Conservation (phyloP, 2,329 filamentous ascomycete genomes). For the Epichloe baconii region DNA sequence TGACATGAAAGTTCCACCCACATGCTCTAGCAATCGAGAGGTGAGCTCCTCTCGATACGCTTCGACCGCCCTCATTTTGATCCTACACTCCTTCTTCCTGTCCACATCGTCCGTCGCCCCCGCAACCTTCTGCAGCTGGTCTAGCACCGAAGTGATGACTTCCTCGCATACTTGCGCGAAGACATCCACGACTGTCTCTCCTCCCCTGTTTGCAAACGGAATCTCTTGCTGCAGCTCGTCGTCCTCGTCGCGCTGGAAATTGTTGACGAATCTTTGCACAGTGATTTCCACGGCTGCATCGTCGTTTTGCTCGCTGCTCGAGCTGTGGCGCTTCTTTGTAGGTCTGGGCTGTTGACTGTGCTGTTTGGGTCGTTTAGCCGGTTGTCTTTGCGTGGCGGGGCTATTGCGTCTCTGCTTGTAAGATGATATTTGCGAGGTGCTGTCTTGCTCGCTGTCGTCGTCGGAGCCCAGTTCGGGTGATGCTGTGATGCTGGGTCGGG, state of each 20-base stretch:
- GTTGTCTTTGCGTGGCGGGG: conserved; percentile 30
- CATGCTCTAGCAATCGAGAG: conserved; percentile 43
- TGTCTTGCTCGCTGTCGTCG: conserved; percentile 14
- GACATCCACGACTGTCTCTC: conserved; percentile 51
- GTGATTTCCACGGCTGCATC: conserved; percentile 35
- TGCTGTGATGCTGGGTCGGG: conserved; percentile 21
- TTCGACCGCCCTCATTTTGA: conserved; percentile 43
- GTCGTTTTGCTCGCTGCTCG: conserved; percentile 12
- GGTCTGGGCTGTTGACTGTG: conserved; percentile 8
- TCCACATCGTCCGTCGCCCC: conserved; percentile 28
- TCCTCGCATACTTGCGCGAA: conserved; percentile 49
- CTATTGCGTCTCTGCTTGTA: conserved; percentile 18
- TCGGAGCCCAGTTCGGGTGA: conserved; percentile 30
- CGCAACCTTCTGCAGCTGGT: conserved; percentile 30
- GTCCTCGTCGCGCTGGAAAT: conserved; percentile 26
- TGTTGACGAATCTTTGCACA: conserved; percentile 45
- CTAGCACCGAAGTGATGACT: conserved; percentile 37
- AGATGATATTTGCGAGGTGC: conserved; percentile 1
- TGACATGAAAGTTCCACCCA: conserved; percentile 21
- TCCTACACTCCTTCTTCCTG: conserved; percentile 38
- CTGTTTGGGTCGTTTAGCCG: conserved; percentile 6
- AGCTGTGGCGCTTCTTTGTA: conserved; percentile 12
- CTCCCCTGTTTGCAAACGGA: conserved; percentile 37
- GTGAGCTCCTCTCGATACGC: conserved; percentile 45
- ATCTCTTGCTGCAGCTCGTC: conserved; percentile 37